These are phyloP conservation scores for Obba rivulosa DNA, from an alignment of 768 basidiomycete species.

Conservation along the genomic window DNA sequence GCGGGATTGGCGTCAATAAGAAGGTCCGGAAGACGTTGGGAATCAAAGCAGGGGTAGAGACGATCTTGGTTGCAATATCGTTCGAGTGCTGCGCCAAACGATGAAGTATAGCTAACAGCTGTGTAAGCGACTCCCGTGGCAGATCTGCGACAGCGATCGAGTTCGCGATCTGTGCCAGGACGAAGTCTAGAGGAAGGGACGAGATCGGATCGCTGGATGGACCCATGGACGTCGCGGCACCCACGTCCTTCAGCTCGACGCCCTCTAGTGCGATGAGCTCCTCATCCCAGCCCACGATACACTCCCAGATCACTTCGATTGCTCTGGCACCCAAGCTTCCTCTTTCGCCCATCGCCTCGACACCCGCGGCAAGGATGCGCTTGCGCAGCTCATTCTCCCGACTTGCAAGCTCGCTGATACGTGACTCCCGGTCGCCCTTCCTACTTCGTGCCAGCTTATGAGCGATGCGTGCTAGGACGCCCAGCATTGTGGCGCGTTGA, in stretches of 20 bases:
- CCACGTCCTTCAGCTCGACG: conserved; percentile 39
- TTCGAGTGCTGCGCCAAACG: conserved; percentile 60
- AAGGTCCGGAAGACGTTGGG: conserved; percentile 49
- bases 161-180: conserved; percentile 48
- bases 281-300: conserved; percentile 60
- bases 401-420: conserved; percentile 29
- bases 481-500: conserved; percentile 79
- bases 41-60: conserved; percentile 47
- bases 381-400: conserved; percentile 43
- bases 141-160: conserved; percentile 36
- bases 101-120: conserved; percentile 54
- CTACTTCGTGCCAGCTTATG: conserved; percentile 25
- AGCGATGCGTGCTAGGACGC: conserved; percentile 58
- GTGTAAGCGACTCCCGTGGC: conserved; percentile 44
- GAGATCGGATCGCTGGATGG: conserved; percentile 25
- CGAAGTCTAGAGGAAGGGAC: conserved; percentile 34
- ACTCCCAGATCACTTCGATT: conserved; percentile 70
- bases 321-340: conserved; percentile 65
- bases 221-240: conserved; percentile 6
- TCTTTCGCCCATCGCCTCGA: conserved; percentile 58
- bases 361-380: conserved; percentile 59
- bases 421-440: conserved; percentile 27
- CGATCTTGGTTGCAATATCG: conserved; percentile 44
- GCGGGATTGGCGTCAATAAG: conserved; percentile 48
- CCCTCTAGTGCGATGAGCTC: conserved; percentile 30